Evolutionary conservation across 768 basidiomycete species (phyloP).

Genomic region (Lactarius tabidus): DNA sequence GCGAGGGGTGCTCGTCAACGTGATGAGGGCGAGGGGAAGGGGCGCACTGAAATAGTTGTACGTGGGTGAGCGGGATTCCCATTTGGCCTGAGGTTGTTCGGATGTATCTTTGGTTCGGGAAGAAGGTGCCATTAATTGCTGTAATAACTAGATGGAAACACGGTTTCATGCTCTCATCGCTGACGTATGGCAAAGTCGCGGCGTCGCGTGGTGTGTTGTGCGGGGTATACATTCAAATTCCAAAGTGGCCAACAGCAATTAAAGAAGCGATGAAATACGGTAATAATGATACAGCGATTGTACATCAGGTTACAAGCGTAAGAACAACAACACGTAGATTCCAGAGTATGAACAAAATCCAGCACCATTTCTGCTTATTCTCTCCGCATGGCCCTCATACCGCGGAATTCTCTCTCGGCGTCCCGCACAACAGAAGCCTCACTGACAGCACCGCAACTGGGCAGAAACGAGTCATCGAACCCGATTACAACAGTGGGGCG

Average conservation of each 20-base stretch:
- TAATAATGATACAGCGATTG: constrained; percentile 1
- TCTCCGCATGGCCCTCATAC: neutral
- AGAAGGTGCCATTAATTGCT: neutral
- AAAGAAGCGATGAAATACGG: neutral
- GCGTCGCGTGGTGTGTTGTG: neutral
- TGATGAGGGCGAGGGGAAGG: constrained; percentile 2
- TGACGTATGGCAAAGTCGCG: neutral
- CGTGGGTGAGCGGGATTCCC: neutral
- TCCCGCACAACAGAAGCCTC: neutral
- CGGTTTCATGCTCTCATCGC: neutral
- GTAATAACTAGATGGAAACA: neutral
- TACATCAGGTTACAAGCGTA: neutral
- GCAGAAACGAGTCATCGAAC: constrained; percentile 18
- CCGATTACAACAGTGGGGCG: neutral
- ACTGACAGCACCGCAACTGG: neutral
- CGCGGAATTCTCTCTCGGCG: neutral
- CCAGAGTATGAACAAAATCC: neutral
- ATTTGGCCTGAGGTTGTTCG: neutral
- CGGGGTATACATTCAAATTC: neutral
- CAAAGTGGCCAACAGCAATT: neutral
- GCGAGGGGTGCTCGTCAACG: neutral
- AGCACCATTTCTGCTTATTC: neutral
- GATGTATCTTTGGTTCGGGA: neutral
- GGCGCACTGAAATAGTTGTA: neutral
- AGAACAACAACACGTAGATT: neutral